Base-by-base conservation (phyloP, 495 filamentous ascomycete genomes). In the Hyaloscypha bicolor region DNA sequence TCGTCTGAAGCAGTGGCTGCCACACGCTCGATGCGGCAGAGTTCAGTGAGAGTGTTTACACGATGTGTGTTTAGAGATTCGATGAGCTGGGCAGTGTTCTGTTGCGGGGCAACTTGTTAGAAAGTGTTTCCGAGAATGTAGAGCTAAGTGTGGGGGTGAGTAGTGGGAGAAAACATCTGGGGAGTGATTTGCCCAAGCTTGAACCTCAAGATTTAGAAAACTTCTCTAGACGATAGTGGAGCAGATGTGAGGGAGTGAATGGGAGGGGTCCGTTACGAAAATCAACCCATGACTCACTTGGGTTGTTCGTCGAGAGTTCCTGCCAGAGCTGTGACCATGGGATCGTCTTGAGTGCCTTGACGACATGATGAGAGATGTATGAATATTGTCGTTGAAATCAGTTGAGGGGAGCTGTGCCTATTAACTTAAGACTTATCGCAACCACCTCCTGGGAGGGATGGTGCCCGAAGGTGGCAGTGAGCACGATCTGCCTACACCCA, bases 21-120 rank as follows among this genome's bases (percentile, higher is more conserved):
- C 19, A 86, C 79, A 30, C 86, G 85, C 76, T 93, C 91, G 72
- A 92, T 88, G 9, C 89, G 88, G 70, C 91, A 87, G 25, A 93
- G 81, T 63, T 92, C 90, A 2, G 88, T 88, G 9, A 93, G 77
- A 12, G 90, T 93, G 73, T 91, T 93, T 73, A 92, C 79, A 9
- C 86, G 83, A 66, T 88, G 88, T 9, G 87, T 86, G 21, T 79
- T 81, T 11, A 93, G 80, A 4, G 81, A 82, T 29, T 83, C 79
- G 53, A 83, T 83, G 42, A 83, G 76, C 56, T 83, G 72, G 19
- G 67, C 57, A 5, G 66, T 68, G 51, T 62, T 68, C 53, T 71
- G 63, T 66, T 74, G 11, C 30, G 48, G 19, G 19, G 45, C 3
- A 55, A 32, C 66, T 42, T 68, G 69, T 55, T 35, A 57, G 59